Evolutionary conservation across 2,329 filamentous ascomycete genomes (phyloP), one percentile per base, ranked within the genome.

Genomic region (Xylaria sp.): DNA sequence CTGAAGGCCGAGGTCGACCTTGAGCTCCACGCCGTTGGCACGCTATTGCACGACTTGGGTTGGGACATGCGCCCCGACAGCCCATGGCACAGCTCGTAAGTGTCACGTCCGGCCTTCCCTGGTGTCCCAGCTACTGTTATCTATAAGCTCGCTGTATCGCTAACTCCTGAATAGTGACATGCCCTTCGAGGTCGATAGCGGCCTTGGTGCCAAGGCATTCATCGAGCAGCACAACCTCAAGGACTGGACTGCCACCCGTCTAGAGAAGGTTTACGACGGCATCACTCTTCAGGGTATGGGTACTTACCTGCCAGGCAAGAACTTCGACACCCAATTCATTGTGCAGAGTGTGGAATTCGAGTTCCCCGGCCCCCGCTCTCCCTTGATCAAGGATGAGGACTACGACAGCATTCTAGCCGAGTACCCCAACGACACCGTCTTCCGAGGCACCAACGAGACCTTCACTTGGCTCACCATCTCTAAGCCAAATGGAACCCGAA

Each of bases 371-470:
- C 67, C 67, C 1, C 67, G 61, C 20, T 60, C 57, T n/a, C 65
- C 67, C 13, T 30, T 65, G 13, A 65, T 70, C 52, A 34, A 12
- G 9, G 10, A 65, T 15, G 60, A 10, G 45, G 60, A 70, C 28
- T 69, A 69, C 43, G 63, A 63, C 50, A 63, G 8, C 34, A 69
- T 71, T 48, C 58, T 65, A 5, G 39, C 48, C 6, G 67, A 60
- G 48, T 71, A 57, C 61, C 67, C 67, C 60, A 67, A 69, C 58
- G 64, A 69, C 64, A 64, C 67, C 15, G 64, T 71, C 46, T 60
- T 69, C 67, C 57, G 63, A 7, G 69, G 67, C n/a, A 69, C 60
- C 55, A 71, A 71, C 58, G 67, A 67, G 63, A 71, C 69, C 56
- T 71, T 71, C 46, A 69, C 65, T 30, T 71, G 60, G 60, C 58